These are phyloP conservation scores for Penicillium sp. DNA, from an alignment of 2,329 filamentous ascomycete species.

Conservation along the genomic window DNA sequence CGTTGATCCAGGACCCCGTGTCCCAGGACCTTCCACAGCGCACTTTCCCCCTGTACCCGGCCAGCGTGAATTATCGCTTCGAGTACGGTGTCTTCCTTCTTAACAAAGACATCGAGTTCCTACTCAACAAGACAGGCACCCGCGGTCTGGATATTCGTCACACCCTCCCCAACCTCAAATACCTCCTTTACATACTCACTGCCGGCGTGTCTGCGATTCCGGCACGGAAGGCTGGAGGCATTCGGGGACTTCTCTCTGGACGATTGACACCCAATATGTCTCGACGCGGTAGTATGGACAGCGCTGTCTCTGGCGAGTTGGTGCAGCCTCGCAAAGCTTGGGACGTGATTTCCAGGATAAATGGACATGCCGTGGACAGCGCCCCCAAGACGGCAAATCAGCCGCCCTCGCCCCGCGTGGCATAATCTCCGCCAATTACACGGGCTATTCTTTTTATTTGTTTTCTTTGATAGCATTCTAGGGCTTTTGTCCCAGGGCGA, in stretches of 20 bases:
- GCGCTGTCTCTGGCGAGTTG: conserved; percentile 33
- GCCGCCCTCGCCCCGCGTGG: conserved; percentile 22
- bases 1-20: conserved; percentile 74
- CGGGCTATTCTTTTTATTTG: neutral
- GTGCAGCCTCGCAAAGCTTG: conserved; percentile 27
- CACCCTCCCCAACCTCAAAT: conserved; percentile 90
- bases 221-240: conserved; percentile 53
- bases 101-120: conserved; percentile 86
- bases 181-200: conserved; percentile 83
- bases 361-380: conserved; percentile 23
- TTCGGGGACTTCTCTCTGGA: conserved; percentile 47
- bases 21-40: conserved; percentile 54
- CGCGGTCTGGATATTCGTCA: conserved; percentile 86
- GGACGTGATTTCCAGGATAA: conserved; percentile 27
- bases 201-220: conserved; percentile 68
- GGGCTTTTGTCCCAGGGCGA: neutral
- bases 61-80: conserved; percentile 79
- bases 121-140: conserved; percentile 65
- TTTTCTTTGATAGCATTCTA: neutral
- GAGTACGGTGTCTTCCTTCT: conserved; percentile 96
- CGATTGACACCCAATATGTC: conserved; percentile 38
- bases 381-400: conserved; percentile 6
- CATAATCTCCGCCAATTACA: neutral
- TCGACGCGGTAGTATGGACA: conserved; percentile 42
- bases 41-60: conserved; percentile 78